Evolutionary conservation across 495 filamentous ascomycete species (phyloP), one percentile per base, ranked within the genome.

Genomic region (Evernia prunastri): DNA sequence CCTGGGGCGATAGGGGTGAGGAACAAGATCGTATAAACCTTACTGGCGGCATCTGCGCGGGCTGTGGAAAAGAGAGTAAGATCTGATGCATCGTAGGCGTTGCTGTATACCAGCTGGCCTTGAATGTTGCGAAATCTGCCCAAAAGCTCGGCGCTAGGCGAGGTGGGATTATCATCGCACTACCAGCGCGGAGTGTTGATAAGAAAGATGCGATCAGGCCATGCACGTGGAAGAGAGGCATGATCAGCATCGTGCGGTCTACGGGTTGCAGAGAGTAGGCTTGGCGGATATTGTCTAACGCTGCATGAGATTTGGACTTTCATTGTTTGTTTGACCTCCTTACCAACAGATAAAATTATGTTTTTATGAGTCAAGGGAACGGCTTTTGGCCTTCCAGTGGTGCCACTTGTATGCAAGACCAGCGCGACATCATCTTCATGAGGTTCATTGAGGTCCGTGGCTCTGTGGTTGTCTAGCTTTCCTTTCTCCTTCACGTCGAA

Each of bases 151-250:
- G 56, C 23, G 56, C 2, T 12, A 58, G 27, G 29, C 56, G 56
- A 58, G 56, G 27, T 3, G 56, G 56, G 56, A 58, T 40, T 3
- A 58, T 58, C 1, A 58, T 40, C 0, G 56, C 56, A 54, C 88
- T 86, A 42, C 87, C 87, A 15, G 85, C 84, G 62, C 75, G 75
- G 1, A 92, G 80, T 4, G 89, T 86, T 8, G 88, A 86, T 13
- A 92, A 79, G 67, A 92, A 85, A 35, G 83, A 87, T 53, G 88
- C 89, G 10, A 91, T 78, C 4, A 92, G 81, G 31, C 89, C 89
- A 71, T 91, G 89, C 62, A 92, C 88, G 74, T 92, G 89, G 80
- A 92, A 91, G 6, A 92, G 79, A 5, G 89, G 89, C 89, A 92
- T 92, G 56, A 92, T 87, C 18, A 92, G 80, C 77, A 88, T 84